A percentile compares a stretch with the other conserved stretches of the same genome.
Evolutionary conservation across 176 grass and related monocot genomes (phyloP).

Genomic region (Avena eriantha): DNA sequence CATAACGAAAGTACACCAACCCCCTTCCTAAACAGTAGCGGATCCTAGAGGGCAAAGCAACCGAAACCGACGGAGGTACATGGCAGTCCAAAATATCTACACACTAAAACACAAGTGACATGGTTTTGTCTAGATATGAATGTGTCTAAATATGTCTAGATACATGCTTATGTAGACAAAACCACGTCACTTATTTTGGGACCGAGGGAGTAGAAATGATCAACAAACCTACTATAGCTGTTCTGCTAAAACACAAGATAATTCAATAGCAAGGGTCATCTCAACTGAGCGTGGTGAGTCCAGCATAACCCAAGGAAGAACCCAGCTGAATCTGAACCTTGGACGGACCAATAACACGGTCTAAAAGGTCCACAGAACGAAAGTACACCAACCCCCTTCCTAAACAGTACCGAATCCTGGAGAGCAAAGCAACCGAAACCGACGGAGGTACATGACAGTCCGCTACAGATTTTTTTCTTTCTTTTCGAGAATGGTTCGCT

Average conservation of each 20-base stretch:
- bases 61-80: neutral
- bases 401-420: neutral
- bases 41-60: neutral
- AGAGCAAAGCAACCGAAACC: neutral
- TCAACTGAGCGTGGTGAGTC: neutral
- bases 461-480: too few species aligned
- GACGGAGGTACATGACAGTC: neutral
- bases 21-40: neutral
- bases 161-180: too few species aligned
- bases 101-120: too few species aligned
- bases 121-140: too few species aligned
- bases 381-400: constrained; percentile 4
- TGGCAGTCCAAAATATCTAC: too few species aligned
- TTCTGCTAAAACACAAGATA: constrained; percentile 9
- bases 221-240: neutral
- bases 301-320: constrained; percentile 15
- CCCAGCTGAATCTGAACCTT: constrained; percentile 36
- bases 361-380: neutral
- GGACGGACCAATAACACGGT: neutral
- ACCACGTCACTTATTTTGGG: too few species aligned
- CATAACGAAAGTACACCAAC: neutral
- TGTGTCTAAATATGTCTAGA: too few species aligned
- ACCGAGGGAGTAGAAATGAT: neutral
- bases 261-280: constrained; percentile 1
- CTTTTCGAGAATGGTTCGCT: neutral